Percentiles rank a stretch among this genome's conserved stretches.
Conservation (phyloP, 495 filamentous ascomycete species). For the Thozetella sp. region DNA sequence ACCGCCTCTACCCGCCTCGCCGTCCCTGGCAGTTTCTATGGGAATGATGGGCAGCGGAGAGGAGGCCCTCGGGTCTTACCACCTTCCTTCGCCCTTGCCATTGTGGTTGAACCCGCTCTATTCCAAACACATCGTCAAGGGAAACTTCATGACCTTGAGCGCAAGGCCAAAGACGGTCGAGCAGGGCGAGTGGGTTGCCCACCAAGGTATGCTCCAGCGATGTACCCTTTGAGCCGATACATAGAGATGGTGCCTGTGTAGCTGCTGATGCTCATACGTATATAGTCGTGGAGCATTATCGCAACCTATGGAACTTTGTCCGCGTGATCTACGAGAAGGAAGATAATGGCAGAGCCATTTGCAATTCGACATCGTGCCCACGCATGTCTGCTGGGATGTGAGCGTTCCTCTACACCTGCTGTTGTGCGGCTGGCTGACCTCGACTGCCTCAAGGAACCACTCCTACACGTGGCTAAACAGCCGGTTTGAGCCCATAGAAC, state of each 20-base stretch:
- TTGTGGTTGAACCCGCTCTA: slow-evolving; percentile 65
- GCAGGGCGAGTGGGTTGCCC: slow-evolving; percentile 89
- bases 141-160: slow-evolving; percentile 94
- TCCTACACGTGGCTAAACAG: slow-evolving; percentile 90
- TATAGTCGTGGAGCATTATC: slow-evolving; percentile 87
- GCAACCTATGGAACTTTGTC: slow-evolving; percentile 81
- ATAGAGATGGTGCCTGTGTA: too few relatives aligned
- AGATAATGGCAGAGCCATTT: slow-evolving; percentile 70
- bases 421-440: slow-evolving; percentile 9
- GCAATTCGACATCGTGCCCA: slow-evolving; percentile 80
- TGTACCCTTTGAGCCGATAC: too few relatives aligned
- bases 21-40: slow-evolving; percentile 32
- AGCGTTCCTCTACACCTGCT: slow-evolving; percentile 37
- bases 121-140: slow-evolving; percentile 85
- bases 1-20: slow-evolving; percentile 51
- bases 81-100: slow-evolving; percentile 44
- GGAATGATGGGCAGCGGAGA: slow-evolving; percentile 33
- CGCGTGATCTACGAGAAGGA: slow-evolving; percentile 81
- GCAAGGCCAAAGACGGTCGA: slow-evolving; percentile 88
- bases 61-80: slow-evolving; percentile 49
- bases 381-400: slow-evolving; percentile 91
- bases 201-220: slow-evolving; percentile 92
- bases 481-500: slow-evolving; percentile 63
- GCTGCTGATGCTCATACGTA: slow-evolving; percentile 3
- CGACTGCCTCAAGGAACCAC: slow-evolving; percentile 56